Conservation (phyloP, 805 yeast genomes). For the Tetrapisispora nanseiensis region DNA sequence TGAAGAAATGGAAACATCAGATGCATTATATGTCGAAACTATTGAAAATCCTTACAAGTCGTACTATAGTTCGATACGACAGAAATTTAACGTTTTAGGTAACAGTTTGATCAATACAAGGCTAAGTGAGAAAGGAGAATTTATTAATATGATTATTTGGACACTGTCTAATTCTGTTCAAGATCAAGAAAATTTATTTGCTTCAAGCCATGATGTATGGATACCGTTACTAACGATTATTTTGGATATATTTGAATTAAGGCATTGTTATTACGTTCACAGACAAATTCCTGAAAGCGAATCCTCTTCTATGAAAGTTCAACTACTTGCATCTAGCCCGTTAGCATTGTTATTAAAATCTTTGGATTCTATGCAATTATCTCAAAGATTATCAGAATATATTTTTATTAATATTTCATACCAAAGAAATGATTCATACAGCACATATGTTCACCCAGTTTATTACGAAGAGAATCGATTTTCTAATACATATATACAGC, state of each 20-base stretch:
- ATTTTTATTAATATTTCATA: constrained; percentile 14
- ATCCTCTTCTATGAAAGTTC: constrained; percentile 5
- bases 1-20: background rate
- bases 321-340: constrained; percentile 16
- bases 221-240: constrained; percentile 16
- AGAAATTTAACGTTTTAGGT: constrained; percentile 12
- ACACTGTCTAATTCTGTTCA: constrained; percentile 17
- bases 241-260: constrained; percentile 15
- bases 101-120: constrained; percentile 13
- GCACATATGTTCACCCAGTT: constrained; percentile 12
- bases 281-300: constrained; percentile 9
- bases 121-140: constrained; percentile 16
- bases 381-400: constrained; percentile 11
- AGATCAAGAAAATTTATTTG: constrained; percentile 7
- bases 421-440: background rate
- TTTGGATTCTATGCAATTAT: constrained; percentile 12
- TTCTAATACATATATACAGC: constrained; percentile 11
- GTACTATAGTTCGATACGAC: constrained; percentile 18
- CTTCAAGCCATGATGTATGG: constrained; percentile 20
- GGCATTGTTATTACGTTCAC: constrained; percentile 19
- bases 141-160: constrained; percentile 22
- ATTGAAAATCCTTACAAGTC: constrained; percentile 14
- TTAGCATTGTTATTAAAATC: constrained; percentile 11
- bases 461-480: constrained; percentile 12
- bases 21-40: background rate